phyloP scores from a whole-genome alignment of 2,329 filamentous ascomycete species.

The Aureobasidium sp. region DNA sequence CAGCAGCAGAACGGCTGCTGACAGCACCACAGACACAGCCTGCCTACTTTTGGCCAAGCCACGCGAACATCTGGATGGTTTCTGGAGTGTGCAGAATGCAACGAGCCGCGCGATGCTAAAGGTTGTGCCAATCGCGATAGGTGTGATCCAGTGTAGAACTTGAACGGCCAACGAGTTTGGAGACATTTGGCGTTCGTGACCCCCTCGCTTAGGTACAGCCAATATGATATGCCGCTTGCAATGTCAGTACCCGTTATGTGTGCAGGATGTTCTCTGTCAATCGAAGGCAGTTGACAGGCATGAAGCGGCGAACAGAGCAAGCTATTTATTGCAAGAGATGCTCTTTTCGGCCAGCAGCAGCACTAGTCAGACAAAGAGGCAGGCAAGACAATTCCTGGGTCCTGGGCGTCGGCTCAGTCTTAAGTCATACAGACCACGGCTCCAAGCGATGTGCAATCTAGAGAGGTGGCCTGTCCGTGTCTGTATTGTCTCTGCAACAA shows the following conservation, averaged over 20 bases:
- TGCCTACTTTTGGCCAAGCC: slow-evolving; percentile 19
- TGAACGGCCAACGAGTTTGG: slow-evolving; percentile 17
- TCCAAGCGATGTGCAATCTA: slow-evolving; percentile 5
- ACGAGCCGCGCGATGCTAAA: slow-evolving; percentile 24
- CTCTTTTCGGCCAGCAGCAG: slow-evolving; percentile 10
- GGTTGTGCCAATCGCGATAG: slow-evolving; percentile 22
- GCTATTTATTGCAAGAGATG: slow-evolving; percentile 1
- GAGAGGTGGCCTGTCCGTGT: slow-evolving; percentile 1
- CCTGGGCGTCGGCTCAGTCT: slow-evolving; percentile 3
- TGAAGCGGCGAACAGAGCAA: not conserved
- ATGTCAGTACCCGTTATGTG: slow-evolving; percentile 8
- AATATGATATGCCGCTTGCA: slow-evolving; percentile 4
- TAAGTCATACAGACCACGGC: slow-evolving; percentile 4
- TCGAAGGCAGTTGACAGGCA: not conserved
- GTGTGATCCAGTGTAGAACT: slow-evolving; percentile 24
- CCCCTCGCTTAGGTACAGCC: slow-evolving; percentile 7
- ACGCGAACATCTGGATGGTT: slow-evolving; percentile 21
- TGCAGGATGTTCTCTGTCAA: not conserved
- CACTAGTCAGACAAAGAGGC: slow-evolving; percentile 9
- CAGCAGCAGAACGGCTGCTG: not conserved
- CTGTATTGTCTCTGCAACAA: not conserved
- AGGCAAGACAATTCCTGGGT: slow-evolving; percentile 3
- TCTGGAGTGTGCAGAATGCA: slow-evolving; percentile 25
- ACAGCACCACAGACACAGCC: not conserved
- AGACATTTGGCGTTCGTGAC: slow-evolving; percentile 9